Percentiles rank a stretch among this genome's conserved stretches.
These are phyloP conservation scores for Penicillium oxalicum DNA, from an alignment of 2,329 filamentous ascomycete genomes.

Conservation along the genomic window DNA sequence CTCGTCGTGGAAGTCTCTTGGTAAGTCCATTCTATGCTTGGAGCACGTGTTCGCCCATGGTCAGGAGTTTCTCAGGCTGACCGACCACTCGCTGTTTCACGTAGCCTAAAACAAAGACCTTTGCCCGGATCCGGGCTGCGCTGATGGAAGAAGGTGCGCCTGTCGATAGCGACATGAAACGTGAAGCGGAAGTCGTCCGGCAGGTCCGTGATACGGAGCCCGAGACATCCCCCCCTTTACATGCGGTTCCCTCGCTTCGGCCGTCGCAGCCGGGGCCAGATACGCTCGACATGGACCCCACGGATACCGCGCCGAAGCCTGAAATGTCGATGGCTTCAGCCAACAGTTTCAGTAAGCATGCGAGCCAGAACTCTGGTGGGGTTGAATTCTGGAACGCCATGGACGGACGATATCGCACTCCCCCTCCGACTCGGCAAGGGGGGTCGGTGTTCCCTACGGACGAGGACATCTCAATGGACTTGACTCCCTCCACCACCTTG, in stretches of 20 bases:
- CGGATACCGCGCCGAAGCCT: constrained; percentile 18
- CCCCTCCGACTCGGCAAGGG: constrained; percentile 57
- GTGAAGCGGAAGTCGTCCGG: constrained; percentile 91
- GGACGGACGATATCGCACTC: constrained; percentile 61
- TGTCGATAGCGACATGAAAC: constrained; percentile 77
- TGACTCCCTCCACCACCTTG: constrained; percentile 32
- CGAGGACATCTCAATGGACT: constrained; percentile 37
- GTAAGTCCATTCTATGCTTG: constrained; percentile 47
- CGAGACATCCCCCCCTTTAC: constrained; percentile 37
- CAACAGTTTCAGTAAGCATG: constrained; percentile 70
- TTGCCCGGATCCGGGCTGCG: constrained; percentile 85
- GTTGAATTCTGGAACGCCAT: constrained; percentile 75
- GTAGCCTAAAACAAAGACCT: constrained; percentile 92
- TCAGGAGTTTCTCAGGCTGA: background rate
- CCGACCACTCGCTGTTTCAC: background rate
- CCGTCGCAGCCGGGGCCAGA: constrained; percentile 26
- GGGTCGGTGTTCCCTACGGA: constrained; percentile 45
- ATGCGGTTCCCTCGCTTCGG: constrained; percentile 48
- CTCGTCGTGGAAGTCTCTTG: constrained; percentile 79
- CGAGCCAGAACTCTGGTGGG: constrained; percentile 64
- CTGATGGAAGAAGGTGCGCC: constrained; percentile 83
- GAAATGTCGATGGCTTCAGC: constrained; percentile 47
- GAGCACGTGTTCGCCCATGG: background rate
- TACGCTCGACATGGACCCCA: constrained; percentile 12
- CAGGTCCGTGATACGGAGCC: constrained; percentile 89